These are phyloP conservation scores for Chiua virens DNA, from an alignment of 768 basidiomycete genomes.

Conservation along the genomic window DNA sequence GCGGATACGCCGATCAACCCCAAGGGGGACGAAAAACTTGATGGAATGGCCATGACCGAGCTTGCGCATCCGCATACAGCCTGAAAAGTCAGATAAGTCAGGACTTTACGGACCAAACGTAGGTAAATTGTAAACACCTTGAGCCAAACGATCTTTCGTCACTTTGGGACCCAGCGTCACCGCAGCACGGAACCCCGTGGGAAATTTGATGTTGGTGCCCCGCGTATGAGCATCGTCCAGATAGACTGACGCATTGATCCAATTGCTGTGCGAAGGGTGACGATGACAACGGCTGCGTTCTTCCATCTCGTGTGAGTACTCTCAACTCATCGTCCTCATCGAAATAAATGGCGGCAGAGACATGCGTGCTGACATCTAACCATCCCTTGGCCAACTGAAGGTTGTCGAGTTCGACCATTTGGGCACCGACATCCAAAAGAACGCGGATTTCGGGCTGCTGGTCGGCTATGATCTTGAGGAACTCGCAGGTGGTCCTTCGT, in stretches of 20 bases:
- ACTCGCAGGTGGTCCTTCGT: slow-evolving; percentile 13
- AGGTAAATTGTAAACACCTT: slow-evolving; percentile 24
- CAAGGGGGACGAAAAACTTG: slow-evolving; percentile 45
- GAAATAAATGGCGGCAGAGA: slow-evolving; percentile 34
- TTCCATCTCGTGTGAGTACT: slow-evolving; percentile 32
- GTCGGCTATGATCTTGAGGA: slow-evolving; percentile 33
- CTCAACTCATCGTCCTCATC: slow-evolving; percentile 34
- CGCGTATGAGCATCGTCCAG: slow-evolving; percentile 43
- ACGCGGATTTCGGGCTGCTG: slow-evolving; percentile 44
- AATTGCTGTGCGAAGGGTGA: slow-evolving; percentile 36
- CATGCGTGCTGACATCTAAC: slow-evolving; percentile 29
- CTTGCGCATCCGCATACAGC: slow-evolving; percentile 55
- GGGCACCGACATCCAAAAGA: slow-evolving; percentile 56
- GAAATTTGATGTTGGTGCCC: slow-evolving; percentile 41
- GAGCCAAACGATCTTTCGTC: slow-evolving; percentile 36
- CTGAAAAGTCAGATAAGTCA: slow-evolving; percentile 24
- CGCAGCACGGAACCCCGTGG: slow-evolving; percentile 32
- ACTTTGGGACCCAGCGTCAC: slow-evolving; percentile 40
- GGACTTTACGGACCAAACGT: neutral
- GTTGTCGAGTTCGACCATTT: slow-evolving; percentile 53
- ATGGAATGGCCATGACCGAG: slow-evolving; percentile 48
- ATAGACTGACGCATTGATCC: slow-evolving; percentile 36
- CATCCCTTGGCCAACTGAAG: slow-evolving; percentile 40
- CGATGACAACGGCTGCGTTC: slow-evolving; percentile 25
- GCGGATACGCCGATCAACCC: slow-evolving; percentile 41